Evolutionary conservation across 306 rosid species (phyloP), one percentile per base, ranked within the genome.

Genomic region (Carpinus viminea): DNA sequence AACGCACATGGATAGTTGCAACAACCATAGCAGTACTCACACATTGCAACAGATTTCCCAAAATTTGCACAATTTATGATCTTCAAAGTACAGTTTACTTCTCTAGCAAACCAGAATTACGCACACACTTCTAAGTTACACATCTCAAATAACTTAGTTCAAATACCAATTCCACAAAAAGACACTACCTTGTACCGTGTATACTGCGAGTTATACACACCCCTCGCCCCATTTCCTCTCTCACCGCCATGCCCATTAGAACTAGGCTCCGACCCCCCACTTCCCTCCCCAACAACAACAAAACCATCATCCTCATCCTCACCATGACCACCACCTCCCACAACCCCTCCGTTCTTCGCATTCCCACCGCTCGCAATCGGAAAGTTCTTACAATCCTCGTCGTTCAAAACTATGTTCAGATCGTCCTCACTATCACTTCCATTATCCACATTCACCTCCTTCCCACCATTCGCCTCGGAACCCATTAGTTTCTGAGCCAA

Each of bases 391-490:
- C 70, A 70, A 55, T 79, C 93, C 12, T 80, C 90, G 54, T 90
- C 91, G 43, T 90, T 90, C 84, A 91, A 81, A n/a, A 91, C 82
- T 8, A 91, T 91, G 31, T 88, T 84, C 74, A 92, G 79, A 75
- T 84, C 96, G 74, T 88, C 91, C 61, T 86, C 91, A 64, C 93
- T 89, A 2, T 89, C 96, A 53, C 89, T 89, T 18, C 48, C 92
- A 56, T 26, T 41, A 41, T 15, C 80, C 60, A 55, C 85, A 75
- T 65, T 62, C 12, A 15, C 34, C 52, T 54, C 78, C 78, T 54
- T 65, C 36, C 8, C 73, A 45, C 34, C 53, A 20, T 20, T 66
- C 48, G 16, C 24, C 13, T 78, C 83, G 72, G 72, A 68, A 61
- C 46, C 77, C 46, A 26, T 60, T 51, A 50, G 52, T 21, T 46